phyloP scores from a whole-genome alignment of 108 stramenopile genomes.

The Conticribra weissflogii region DNA sequence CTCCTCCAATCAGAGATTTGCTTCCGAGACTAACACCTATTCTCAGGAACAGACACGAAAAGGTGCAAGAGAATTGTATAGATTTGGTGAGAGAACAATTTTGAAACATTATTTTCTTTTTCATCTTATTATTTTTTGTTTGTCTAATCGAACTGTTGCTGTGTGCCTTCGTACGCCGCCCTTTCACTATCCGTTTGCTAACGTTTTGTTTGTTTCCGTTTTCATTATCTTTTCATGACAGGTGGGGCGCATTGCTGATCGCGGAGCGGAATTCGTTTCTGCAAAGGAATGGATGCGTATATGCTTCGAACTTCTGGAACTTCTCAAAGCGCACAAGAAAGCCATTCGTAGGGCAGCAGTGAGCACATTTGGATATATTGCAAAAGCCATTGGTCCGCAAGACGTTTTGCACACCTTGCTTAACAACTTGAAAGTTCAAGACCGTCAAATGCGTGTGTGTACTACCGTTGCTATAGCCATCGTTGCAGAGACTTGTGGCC shows the following conservation, averaged over 20 bases:
- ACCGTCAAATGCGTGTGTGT: constrained; percentile 98
- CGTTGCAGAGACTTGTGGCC: constrained; percentile 98
- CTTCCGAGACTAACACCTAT: constrained; percentile 98
- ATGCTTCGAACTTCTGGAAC: constrained; percentile 98
- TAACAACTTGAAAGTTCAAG: constrained; percentile 98
- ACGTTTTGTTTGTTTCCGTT: constrained; percentile 35
- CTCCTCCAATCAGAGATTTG: constrained; percentile 96
- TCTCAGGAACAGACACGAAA: constrained; percentile 97
- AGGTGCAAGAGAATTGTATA: constrained; percentile 99
- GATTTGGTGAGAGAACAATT: constrained; percentile 64
- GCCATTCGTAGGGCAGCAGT: constrained; percentile 97
- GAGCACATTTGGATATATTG: constrained; percentile 99
- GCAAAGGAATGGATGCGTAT: constrained; percentile 99
- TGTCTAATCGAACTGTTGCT: constrained; percentile 15
- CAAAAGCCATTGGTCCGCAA: constrained; percentile 98
- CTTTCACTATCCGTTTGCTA: constrained; percentile 47
- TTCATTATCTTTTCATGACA: constrained; percentile 16
- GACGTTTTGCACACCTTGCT: constrained; percentile 98
- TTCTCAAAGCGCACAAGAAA: constrained; percentile 98
- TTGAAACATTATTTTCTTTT: constrained; percentile 3
- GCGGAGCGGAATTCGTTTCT: constrained; percentile 96
- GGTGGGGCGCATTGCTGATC: constrained; percentile 97
- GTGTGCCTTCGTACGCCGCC: not conserved
- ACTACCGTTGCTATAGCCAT: constrained; percentile 99
- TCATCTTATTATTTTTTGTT: not conserved